Conservation (phyloP, 2,329 filamentous ascomycete species). For the Neophaeococcomyces aloes region DNA sequence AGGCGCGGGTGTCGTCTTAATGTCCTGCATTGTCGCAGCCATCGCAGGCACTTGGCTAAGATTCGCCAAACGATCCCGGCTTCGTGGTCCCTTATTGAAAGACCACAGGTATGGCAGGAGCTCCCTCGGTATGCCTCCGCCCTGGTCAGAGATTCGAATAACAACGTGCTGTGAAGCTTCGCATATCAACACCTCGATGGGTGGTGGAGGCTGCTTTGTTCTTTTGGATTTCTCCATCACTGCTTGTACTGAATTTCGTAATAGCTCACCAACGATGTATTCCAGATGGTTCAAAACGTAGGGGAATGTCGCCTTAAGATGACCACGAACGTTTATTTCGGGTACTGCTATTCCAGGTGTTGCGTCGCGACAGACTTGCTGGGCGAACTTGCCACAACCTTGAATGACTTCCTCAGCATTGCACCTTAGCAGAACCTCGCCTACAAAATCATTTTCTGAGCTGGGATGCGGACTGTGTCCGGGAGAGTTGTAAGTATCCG, state of each 20-base stretch:
- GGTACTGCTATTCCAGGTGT: conserved; percentile 62
- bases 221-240: conserved; percentile 63
- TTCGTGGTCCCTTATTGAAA: conserved; percentile 84
- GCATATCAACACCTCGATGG: conserved; percentile 89
- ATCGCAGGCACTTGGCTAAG: conserved; percentile 78
- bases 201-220: conserved; percentile 49
- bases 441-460: conserved; percentile 72
- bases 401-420: conserved; percentile 82
- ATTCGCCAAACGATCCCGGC: conserved; percentile 68
- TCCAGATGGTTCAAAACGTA: conserved; percentile 94
- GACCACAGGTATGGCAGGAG: conserved; percentile 89
- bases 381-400: conserved; percentile 66
- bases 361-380: conserved; percentile 63
- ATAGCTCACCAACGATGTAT: conserved; percentile 90
- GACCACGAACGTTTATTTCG: conserved; percentile 70
- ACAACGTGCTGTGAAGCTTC: conserved; percentile 92
- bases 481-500: conserved; percentile 82
- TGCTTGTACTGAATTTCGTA: conserved; percentile 90
- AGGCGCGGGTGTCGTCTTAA: conserved; percentile 20
- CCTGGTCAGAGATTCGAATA: conserved; percentile 89
- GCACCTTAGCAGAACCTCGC: conserved; percentile 89
- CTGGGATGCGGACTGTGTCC: conserved; percentile 79
- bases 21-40: conserved; percentile 84
- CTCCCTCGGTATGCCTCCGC: conserved; percentile 78
- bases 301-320: conserved; percentile 82